Base-by-base conservation (phyloP, 208 protist species). In the Plasmodiophora brassicae region DNA sequence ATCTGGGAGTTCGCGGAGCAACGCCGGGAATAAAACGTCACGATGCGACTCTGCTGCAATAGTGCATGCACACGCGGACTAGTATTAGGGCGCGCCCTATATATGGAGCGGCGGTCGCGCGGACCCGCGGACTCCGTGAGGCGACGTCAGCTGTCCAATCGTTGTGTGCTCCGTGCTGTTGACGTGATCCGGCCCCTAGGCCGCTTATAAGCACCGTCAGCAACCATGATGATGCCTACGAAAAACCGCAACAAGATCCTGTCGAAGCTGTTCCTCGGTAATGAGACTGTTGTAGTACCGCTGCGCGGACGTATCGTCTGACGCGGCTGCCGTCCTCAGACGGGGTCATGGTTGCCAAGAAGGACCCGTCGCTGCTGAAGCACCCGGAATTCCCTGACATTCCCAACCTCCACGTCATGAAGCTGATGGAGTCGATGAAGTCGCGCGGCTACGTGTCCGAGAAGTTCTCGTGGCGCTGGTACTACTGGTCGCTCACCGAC, bases 401-500 rank as follows among this genome's bases (percentile, higher is more conserved):
- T 36, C 91, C 93, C 85, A 95, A 95, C 88, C 71, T 95, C 0
- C 88, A 94, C n/a, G 93, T 95, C 28, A 39, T 95, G 36, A 85
- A 90, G 45, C 43, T 88, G 8, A 84, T 95, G 87, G 71, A 84
- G 44, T 94, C 93, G 0, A 32, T 95, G 28, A 91, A 88, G 28
- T 95, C 93, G 20, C 36, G 71, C 22, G 88, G 86, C 20, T 92
- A 91, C 57, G 93, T 95, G 41, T 90, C 84, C 50, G 93, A 95
- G 90, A 45, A 85, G 36, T 95, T 95, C 92, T 92, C 91, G 92
- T 95, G 93, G 93, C 88, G 92, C 72, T 88, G 84, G 35, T 93
- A 93, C 72, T 95, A 95, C 90, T 95, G 90, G 88, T 93, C 88
- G 83, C 86, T 95, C 43, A 95, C 91, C 72, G 88, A 93, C 85